These are phyloP conservation scores for Allium sativum DNA, from an alignment of 106 monocot species.

Conservation along the genomic window DNA sequence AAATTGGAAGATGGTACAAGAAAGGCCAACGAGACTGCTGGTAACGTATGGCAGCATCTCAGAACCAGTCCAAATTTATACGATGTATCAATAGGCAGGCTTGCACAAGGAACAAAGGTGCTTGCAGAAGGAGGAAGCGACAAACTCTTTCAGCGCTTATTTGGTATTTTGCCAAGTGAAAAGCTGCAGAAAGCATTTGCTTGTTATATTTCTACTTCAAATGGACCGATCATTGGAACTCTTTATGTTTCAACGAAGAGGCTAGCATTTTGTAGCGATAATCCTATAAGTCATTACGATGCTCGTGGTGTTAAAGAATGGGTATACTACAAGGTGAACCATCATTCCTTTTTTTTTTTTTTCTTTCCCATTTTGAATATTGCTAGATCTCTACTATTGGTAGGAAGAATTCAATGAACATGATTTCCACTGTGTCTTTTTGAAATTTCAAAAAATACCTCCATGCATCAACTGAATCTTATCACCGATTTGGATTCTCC, in stretches of 20 bases:
- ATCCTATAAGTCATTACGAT: conserved; percentile 27
- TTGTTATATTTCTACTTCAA: conserved; percentile 80
- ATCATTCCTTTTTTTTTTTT: no score
- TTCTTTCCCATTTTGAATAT: not conserved
- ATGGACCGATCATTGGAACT: conserved; percentile 85
- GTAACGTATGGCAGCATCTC: conserved; percentile 77
- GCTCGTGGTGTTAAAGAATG: conserved; percentile 38
- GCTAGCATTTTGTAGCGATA: conserved; percentile 79
- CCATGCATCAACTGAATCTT: no score
- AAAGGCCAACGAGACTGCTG: conserved; percentile 44
- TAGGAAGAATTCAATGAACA: no score
- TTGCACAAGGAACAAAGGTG: conserved; percentile 70
- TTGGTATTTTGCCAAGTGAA: conserved; percentile 55
- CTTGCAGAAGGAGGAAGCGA: conserved; percentile 76
- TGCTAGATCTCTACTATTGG: not conserved
- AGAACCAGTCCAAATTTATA: conserved; percentile 55
- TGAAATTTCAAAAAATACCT: no score
- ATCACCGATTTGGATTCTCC: no score
- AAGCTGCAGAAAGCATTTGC: conserved; percentile 58
- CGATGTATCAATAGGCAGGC: conserved; percentile 64
- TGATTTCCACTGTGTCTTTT: no score
- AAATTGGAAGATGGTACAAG: conserved; percentile 38
- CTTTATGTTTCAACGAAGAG: conserved; percentile 59
- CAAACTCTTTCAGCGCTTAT: conserved; percentile 61
- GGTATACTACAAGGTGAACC: conserved; percentile 63